Conservation (phyloP, 106 monocot species). For the Dendrobium huoshanense region DNA sequence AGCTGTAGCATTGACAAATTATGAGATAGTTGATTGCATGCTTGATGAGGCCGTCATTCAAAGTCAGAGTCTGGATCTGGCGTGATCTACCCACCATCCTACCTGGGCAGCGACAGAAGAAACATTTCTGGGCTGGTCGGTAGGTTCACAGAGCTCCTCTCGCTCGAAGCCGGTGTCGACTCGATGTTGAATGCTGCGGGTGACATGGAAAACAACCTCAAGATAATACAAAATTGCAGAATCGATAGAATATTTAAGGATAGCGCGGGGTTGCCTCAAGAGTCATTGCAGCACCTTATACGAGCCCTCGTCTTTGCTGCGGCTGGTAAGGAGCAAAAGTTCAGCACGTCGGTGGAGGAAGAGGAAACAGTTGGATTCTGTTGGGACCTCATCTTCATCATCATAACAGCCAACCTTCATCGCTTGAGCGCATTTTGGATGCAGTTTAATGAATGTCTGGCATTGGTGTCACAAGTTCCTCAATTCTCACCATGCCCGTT, state of each 20-base stretch:
- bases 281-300: constrained; percentile 54
- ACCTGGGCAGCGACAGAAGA: constrained; percentile 14
- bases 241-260: constrained; percentile 67
- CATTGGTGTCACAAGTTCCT: constrained; percentile 48
- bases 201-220: constrained; percentile 80
- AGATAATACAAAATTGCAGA: constrained; percentile 79
- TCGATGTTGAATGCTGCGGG: constrained; percentile 51
- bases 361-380: constrained; percentile 82
- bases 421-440: constrained; percentile 68
- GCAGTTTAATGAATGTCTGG: constrained; percentile 60
- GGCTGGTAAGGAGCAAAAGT: constrained; percentile 82
- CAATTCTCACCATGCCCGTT: constrained; percentile 79
- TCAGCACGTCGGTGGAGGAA: constrained; percentile 79
- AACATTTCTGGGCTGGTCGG: constrained; percentile 42
- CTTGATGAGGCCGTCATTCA: constrained; percentile 4
- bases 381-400: constrained; percentile 66
- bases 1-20: too few species aligned
- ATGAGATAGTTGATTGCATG: too few species aligned
- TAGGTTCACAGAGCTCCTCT: constrained; percentile 58
- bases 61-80: constrained; percentile 41
- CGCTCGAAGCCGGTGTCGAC: constrained; percentile 45
- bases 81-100: constrained; percentile 41
- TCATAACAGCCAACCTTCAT: constrained; percentile 40
- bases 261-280: constrained; percentile 51
- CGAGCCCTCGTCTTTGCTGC: constrained; percentile 74